Evolutionary conservation across 2,329 filamentous ascomycete genomes (phyloP), one percentile per base, ranked within the genome.

Genomic region (Sporothrix pallida): DNA sequence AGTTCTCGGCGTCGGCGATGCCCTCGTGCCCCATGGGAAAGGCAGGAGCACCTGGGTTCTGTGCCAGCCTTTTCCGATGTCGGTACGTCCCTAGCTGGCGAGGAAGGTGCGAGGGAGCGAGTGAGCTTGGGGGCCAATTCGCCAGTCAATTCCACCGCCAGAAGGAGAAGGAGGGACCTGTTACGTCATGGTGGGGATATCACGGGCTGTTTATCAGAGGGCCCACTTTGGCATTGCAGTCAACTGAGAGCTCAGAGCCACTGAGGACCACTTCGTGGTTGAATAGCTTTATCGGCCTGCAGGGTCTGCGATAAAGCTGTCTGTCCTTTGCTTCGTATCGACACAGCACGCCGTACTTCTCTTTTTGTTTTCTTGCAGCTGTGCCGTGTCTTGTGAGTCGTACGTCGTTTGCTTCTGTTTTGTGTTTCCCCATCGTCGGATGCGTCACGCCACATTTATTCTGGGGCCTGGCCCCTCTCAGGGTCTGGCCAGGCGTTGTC

Each of bases 271-370:
- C 52, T 56, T 56, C 52, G n/a, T 26, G 52, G 17, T n/a, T 10
- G 23, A 17, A n/a, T 37, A 70, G 68, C 68, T 58, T 70, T 70
- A 70, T 70, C 68, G 68, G 31, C 10, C 3, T 31, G 37, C 52
- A 58, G 52, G 68, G 37, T 12, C 1, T 56, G 37, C 68, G 68
- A 70, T 70, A 70, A 70, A 60, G 68, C 68, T 70, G 31, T 58
- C 60, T n/a, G 31, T 63, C 15, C 48, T 5, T 15, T 52, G 5
- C 48, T 52, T n/a, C 20, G 52, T 20, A 17, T 17, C 5, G 26
- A 12, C 31, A 37, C 31, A 37, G 31, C 31, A 37, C 31, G 31
- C 7, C 31, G 31, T 37, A 7, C 31, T 26, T 12, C 52, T 23
- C 52, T 7, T 56, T 56, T 8, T 56, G 52, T 23, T 37, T 10